Percentiles rank a stretch among this genome's conserved stretches.
Conservation (phyloP, 73 alveolate genomes). For the Paramecium sexaurelia region DNA sequence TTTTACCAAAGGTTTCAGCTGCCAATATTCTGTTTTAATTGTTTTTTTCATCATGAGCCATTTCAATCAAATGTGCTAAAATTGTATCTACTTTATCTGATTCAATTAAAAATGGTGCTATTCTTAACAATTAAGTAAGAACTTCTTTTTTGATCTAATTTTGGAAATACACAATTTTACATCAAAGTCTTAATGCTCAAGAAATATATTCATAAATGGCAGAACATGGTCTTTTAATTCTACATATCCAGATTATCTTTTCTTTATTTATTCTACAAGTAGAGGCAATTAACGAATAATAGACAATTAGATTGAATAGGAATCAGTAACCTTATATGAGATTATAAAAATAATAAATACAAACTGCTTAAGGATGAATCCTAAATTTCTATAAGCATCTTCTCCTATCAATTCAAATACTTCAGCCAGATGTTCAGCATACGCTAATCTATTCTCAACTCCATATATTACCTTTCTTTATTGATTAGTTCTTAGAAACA, state of each 20-base stretch:
- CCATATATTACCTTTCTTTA: conserved; percentile 28
- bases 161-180: neutral
- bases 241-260: conserved; percentile 34
- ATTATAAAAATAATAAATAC: neutral
- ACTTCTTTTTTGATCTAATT: conserved; percentile 14
- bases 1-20: conserved; percentile 34
- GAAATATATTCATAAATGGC: conserved; percentile 23
- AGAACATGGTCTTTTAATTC: conserved; percentile 32
- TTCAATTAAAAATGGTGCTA: conserved; percentile 30
- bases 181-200: conserved; percentile 16
- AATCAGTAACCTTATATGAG: neutral
- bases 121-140: neutral
- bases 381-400: conserved; percentile 40
- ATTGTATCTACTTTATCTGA: conserved; percentile 54
- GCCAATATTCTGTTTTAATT: conserved; percentile 57
- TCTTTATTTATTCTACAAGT: neutral
- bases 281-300: neutral
- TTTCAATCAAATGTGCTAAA: conserved; percentile 47
- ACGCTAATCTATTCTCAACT: conserved; percentile 12
- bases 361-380: conserved; percentile 6
- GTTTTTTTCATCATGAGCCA: conserved; percentile 67
- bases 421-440: conserved; percentile 52
- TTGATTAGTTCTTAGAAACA: conserved; percentile 38
- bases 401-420: conserved; percentile 49
- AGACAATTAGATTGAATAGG: conserved; percentile 10